Evolutionary conservation across 257 asterid species (phyloP).

Genomic region (Gentiana macrophylla): DNA sequence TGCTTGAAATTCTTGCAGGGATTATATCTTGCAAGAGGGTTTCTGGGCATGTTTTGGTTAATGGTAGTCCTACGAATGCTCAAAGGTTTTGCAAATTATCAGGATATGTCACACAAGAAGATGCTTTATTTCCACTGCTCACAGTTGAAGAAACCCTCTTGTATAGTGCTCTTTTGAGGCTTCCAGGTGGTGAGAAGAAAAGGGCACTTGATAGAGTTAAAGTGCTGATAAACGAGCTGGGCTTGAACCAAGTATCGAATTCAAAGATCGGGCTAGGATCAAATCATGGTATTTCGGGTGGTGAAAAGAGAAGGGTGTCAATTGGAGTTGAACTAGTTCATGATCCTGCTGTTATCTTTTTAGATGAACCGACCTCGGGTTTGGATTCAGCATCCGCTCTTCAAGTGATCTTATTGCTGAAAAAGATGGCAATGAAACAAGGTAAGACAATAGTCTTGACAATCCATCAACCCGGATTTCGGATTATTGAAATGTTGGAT

Average conservation of each 20-base stretch:
- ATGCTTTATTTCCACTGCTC: conserved; percentile 68
- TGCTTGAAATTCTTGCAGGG: conserved; percentile 67
- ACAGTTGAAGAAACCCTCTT: conserved; percentile 68
- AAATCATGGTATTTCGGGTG: conserved; percentile 62
- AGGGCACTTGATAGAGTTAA: conserved; percentile 29
- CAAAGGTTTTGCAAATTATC: conserved; percentile 40
- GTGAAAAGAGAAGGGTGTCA: conserved; percentile 76
- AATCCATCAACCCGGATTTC: conserved; percentile 84
- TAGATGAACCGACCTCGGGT: conserved; percentile 89
- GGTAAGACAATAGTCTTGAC: conserved; percentile 55
- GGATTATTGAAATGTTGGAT: conserved; percentile 62
- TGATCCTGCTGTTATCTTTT: conserved; percentile 50
- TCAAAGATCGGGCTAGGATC: conserved; percentile 56
- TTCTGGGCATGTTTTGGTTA: conserved; percentile 50
- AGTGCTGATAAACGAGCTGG: conserved; percentile 53
- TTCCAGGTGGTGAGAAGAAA: conserved; percentile 29
- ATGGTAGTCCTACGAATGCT: conserved; percentile 26
- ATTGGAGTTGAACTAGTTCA: conserved; percentile 79
- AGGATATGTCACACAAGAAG: conserved; percentile 71
- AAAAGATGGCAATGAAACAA: conserved; percentile 34
- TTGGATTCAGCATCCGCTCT: conserved; percentile 81
- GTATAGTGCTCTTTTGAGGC: conserved; percentile 62
- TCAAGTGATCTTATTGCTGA: conserved; percentile 41
- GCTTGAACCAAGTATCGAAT: conserved; percentile 45
- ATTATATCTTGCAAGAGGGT: conserved; percentile 30